Percentiles rank a stretch among this genome's conserved stretches.
phyloP scores from a whole-genome alignment of 1,139 yeast genomes.

The Nakaseomyces kungkrabaensis region DNA sequence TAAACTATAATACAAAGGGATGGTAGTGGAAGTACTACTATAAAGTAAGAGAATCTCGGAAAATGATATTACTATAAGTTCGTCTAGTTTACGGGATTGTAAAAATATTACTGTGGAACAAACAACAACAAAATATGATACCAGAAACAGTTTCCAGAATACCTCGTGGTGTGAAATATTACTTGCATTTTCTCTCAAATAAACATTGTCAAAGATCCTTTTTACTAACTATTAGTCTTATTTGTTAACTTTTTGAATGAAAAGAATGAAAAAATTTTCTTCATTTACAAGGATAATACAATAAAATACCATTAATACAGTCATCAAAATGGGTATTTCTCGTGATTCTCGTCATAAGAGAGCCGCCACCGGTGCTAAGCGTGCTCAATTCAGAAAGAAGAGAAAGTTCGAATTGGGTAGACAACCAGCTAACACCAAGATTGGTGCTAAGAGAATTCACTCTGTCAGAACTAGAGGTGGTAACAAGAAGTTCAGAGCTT shows the following conservation, averaged over 20 bases:
- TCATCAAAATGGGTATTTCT: conserved; percentile 89
- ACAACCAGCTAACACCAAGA: conserved; percentile 99
- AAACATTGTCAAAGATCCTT: too few species aligned
- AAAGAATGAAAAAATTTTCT: not conserved
- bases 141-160: too few species aligned
- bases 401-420: conserved; percentile 99
- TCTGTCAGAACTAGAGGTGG: conserved; percentile 99
- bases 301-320: conserved; percentile 5
- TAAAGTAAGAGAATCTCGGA: too few species aligned
- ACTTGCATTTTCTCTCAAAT: too few species aligned
- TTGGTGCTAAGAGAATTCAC: conserved; percentile 98
- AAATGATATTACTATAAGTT: too few species aligned
- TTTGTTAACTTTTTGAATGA: not conserved
- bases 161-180: too few species aligned
- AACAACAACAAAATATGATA: too few species aligned
- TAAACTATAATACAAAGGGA: too few species aligned
- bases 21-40: too few species aligned
- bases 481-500: conserved; percentile 99
- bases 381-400: conserved; percentile 99
- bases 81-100: too few species aligned
- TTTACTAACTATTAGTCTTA: not conserved
- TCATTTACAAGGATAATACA: not conserved
- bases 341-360: conserved; percentile 99
- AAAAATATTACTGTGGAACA: too few species aligned
- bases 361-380: conserved; percentile 99